Evolutionary conservation across 352 stramenopile genomes (phyloP), one percentile per base, ranked within the genome.

Genomic region (Phytopythium montanum): DNA sequence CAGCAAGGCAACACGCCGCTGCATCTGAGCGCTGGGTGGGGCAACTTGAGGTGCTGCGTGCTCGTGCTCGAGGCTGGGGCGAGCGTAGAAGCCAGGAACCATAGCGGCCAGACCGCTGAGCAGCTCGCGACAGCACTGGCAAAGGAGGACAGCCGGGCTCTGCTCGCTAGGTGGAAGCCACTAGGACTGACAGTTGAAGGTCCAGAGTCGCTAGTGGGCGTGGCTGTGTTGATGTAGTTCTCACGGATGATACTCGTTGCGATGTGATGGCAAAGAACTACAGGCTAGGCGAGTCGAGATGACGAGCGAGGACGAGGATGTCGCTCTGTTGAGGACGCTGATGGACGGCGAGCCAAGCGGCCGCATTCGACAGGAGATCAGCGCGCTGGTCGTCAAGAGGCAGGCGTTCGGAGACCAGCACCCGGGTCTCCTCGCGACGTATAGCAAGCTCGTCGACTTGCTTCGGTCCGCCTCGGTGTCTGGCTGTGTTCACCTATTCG

Each of bases 11-110:
- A 90, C 45, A 86, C 81, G 7, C 66, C 83, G 12, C 56, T 92
- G 10, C 81, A 92, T 54, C 44, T 92, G 31, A 76, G 79, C n/a
- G 76, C 81, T 57, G 83, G 80, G 0, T 92, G 79, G 75, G 81
- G 83, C 21, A 76, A 85, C 33, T 49, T 87, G 10, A 56, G 65
- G 3, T 88, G 76, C 36, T 73, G 75, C 9, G 69, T 88, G 10
- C 36, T 90, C 48, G 57, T 90, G 16, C 62, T 92, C 5, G 80
- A 92, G 65, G 66, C 65, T 25, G 79, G 79, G 5, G 71, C 75
- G 2, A 52, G 64, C 50, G 46, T 70, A 2, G 48, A 61, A 12
- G 56, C 28, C 2, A 60, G 26, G 31, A 90, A 90, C 31, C 42
- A 66, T 13, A 56, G 29, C 0, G 45, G 60, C 3, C 62, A 87